Evolutionary conservation across 2,329 filamentous ascomycete species (phyloP).

Genomic region (Orbilia blumenaviensis): DNA sequence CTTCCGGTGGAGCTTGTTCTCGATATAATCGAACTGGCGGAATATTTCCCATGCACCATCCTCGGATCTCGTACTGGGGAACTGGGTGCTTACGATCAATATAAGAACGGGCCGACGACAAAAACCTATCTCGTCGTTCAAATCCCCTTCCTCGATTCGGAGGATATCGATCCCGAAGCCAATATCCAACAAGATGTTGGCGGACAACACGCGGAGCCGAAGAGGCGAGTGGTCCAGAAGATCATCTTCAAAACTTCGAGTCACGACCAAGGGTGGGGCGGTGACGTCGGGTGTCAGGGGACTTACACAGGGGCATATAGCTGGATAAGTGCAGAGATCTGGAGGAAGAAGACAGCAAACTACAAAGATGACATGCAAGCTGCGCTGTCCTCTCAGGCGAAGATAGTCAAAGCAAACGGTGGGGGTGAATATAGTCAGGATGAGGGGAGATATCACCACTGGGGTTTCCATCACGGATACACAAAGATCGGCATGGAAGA

Average conservation of each 20-base stretch:
- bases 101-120: neutral
- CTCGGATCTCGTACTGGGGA: neutral
- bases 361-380: neutral
- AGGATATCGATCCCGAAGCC: neutral
- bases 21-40: slow-evolving; percentile 15
- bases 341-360: neutral
- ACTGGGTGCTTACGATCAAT: neutral
- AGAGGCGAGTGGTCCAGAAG: neutral
- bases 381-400: neutral
- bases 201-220: neutral
- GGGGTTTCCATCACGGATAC: neutral
- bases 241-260: slow-evolving; percentile 16
- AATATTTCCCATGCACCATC: slow-evolving; percentile 1
- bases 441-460: neutral
- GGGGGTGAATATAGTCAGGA: neutral
- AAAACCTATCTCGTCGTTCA: slow-evolving; percentile 1
- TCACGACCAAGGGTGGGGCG: neutral
- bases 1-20: slow-evolving; percentile 21
- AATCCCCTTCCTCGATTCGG: neutral
- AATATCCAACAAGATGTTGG: neutral
- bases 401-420: neutral
- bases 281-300: neutral
- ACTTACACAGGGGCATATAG: slow-evolving; percentile 4
- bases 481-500: neutral
- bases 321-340: slow-evolving; percentile 27